Evolutionary conservation across 2,329 filamentous ascomycete species (phyloP).

Genomic region (Trichoderma cornu-damae): DNA sequence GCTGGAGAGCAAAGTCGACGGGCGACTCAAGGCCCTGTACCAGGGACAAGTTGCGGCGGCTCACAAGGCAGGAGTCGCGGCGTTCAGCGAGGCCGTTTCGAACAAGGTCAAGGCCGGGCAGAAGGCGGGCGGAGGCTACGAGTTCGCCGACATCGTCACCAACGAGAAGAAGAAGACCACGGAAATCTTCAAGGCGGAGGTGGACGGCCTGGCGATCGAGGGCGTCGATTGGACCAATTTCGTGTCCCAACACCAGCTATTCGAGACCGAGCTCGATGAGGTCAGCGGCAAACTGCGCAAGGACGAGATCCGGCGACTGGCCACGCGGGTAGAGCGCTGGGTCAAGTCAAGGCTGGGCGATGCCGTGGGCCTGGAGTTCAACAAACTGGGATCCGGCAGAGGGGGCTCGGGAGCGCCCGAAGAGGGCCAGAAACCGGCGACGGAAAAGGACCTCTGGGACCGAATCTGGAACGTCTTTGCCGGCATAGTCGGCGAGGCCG

Average conservation of each 20-base stretch:
- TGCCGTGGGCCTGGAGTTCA: conserved; percentile 88
- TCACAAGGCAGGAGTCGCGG: conserved; percentile 78
- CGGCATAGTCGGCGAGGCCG: conserved; percentile 76
- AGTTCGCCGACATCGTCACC: conserved; percentile 91
- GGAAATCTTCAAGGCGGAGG: conserved; percentile 69
- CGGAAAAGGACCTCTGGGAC: conserved; percentile 91
- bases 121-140: conserved; percentile 84
- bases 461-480: conserved; percentile 86
- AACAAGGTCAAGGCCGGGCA: conserved; percentile 83
- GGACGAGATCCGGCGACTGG: conserved; percentile 92
- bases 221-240: conserved; percentile 86
- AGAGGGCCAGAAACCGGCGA: conserved; percentile 62
- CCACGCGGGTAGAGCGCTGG: conserved; percentile 88
- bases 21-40: conserved; percentile 82
- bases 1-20: conserved; percentile 79
- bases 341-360: conserved; percentile 83
- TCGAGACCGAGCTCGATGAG: conserved; percentile 85
- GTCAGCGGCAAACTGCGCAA: conserved; percentile 80
- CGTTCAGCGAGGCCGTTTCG: conserved; percentile 85
- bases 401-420: conserved; percentile 78
- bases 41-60: conserved; percentile 81
- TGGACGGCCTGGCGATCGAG: conserved; percentile 67
- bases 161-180: conserved; percentile 74
- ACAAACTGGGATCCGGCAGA: conserved; percentile 85
- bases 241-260: conserved; percentile 70